Base-by-base conservation (phyloP, 768 basidiomycete species). In the Phallus indusiatus region DNA sequence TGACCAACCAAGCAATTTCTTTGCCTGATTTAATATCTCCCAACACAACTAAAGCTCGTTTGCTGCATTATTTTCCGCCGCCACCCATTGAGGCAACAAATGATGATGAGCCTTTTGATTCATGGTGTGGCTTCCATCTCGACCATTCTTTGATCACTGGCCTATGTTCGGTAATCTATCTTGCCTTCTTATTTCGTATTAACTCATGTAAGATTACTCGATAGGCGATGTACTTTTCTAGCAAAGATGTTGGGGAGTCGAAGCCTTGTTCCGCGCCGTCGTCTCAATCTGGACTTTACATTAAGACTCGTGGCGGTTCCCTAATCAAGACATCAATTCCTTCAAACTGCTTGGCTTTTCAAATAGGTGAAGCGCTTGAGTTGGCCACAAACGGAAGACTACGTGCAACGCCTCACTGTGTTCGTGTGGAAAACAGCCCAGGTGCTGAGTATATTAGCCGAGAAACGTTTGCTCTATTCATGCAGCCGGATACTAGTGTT, bases 1-100 rank as follows among this genome's bases (percentile, higher is more conserved):
- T 91, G 47, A 75, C 76, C 1, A 86, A 90, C 68, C 72, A 80
- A 1, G 82, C 82, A 0, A 65, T 88, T 50, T 86, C 89, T 9
- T 73, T 98, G 21, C 78, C 83, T 7, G 70, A 80, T 16, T 73
- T 99, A 53, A 88, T 98, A 67, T 77, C 79, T 2, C 90, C 90
- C 8, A 85, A 88, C 65, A 91, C 89, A 5, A 88, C 83, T 42
- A 98, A 98, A 70, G 95, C 91, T 2, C 82, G 96, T 34, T 79
- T 99, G 12, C 76, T 99, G n/a, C 95, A 99, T 68, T 99, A 99
- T 71, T 99, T 94, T 66, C 89, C 95, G 16, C 83, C 85, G 10
- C 67, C 78, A 24, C 69, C 78, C 1, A 77, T 72, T 50, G 65
- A 63, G 18, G 62, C 65, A 5, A 71, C 74, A 0, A 60, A 67